Evolutionary conservation across 139 green algal genomes (phyloP), one percentile per base, ranked within the genome.

Genomic region (Astrephomene gubernaculifera): DNA sequence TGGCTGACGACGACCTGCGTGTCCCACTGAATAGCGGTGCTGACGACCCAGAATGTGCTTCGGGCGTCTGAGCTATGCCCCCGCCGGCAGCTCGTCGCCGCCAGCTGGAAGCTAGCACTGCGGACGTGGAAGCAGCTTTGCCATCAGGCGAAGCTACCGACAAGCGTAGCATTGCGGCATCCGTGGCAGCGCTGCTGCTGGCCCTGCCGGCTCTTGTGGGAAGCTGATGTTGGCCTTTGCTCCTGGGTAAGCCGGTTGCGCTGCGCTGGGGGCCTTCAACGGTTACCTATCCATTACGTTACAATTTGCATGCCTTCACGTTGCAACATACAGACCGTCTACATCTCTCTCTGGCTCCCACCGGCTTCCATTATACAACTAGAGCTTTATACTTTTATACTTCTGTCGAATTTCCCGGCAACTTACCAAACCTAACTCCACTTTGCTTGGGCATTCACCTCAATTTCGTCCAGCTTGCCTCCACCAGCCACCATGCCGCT

Each of bases 191-290:
- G 44, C 76, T 94, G 65, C 74, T 91, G 35, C 83, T 94, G 45
- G 91, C 88, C 31, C 69, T 94, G 14, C 91, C 91, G 22, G 90
- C 91, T 4, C 82, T 94, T 0, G 82, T 94, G n/a, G 93, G 93
- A 10, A 91, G 80, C 88, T 96, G 93, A 93, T 96, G 93, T 85
- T 95, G 90, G 90, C 93, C 93, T 22, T 79, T 96, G 49, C 89
- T 96, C 81, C 83, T 95, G 67, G 88, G 81, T 68, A 27, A 53
- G 43, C 36, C 33, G 29, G 17, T 69, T 39, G 4, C 39, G 61
- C 4, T n/a, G n/a, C n/a, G n/a, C n/a, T n/a, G n/a, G n/a, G n/a
- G n/a, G n/a, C n/a, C n/a, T n/a, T n/a, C n/a, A n/a, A n/a, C n/a
- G n/a, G n/a, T n/a, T n/a, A n/a, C n/a, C n/a, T n/a, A n/a, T n/a